phyloP scores from a whole-genome alignment of 2,329 filamentous ascomycete genomes.

The Pestalotiopsis fici region DNA sequence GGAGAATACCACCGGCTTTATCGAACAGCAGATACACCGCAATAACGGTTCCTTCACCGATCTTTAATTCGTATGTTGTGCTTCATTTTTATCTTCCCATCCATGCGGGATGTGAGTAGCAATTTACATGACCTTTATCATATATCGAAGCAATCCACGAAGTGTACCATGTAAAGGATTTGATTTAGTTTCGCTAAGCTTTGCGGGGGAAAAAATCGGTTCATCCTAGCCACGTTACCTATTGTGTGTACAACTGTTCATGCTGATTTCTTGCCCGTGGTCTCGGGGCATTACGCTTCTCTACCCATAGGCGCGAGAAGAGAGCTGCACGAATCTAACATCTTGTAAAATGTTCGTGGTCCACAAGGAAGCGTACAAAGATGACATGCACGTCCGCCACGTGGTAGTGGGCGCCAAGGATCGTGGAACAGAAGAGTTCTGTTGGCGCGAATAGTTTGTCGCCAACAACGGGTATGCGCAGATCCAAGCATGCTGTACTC shows the following conservation, averaged over 20 bases:
- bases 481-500: not conserved
- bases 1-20: not conserved
- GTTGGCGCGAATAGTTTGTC: not conserved
- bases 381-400: not conserved
- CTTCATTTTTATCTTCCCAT: no score
- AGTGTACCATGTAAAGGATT: no score
- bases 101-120: no score
- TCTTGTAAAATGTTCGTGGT: not conserved
- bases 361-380: not conserved
- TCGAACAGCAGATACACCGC: not conserved
- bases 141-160: no score
- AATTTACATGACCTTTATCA: no score
- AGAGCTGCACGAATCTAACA: not conserved
- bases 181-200: no score
- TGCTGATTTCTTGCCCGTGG: no score
- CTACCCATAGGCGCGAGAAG: not conserved
- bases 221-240: no score
- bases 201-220: no score
- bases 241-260: no score
- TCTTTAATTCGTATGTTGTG: no score
- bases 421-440: not conserved
- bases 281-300: not conserved
- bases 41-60: not conserved
- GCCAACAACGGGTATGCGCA: not conserved
- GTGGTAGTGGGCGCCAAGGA: not conserved